phyloP scores from a whole-genome alignment of 2,329 filamentous ascomycete genomes.

The Biscogniauxia sp. region DNA sequence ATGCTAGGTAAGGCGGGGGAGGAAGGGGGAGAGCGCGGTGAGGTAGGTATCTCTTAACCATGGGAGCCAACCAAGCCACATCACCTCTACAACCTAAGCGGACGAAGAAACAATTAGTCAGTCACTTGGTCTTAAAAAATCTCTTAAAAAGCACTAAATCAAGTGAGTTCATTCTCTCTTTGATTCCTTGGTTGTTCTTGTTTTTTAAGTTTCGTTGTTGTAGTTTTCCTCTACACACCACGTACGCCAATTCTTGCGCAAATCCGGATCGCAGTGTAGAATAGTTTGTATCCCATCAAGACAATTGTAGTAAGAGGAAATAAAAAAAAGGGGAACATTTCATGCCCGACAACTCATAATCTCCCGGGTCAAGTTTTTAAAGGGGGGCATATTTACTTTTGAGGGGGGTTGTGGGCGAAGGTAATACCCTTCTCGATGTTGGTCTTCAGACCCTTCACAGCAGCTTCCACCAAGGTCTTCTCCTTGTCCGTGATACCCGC shows the following conservation, averaged over 20 bases:
- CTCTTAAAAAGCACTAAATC: neutral
- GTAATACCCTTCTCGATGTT: slow-evolving; percentile 94
- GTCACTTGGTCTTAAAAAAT: slow-evolving; percentile 21
- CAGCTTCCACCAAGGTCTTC: slow-evolving; percentile 78
- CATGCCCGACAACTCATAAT: slow-evolving; percentile 13
- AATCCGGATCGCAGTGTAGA: neutral
- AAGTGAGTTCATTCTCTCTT: slow-evolving; percentile 7
- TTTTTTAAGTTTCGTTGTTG: slow-evolving; percentile 6
- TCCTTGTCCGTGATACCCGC: slow-evolving; percentile 77
- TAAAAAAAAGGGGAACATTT: slow-evolving; percentile 16
- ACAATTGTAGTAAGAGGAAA: slow-evolving; percentile 15
- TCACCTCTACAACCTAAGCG: slow-evolving; percentile 33
- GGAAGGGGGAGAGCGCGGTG: slow-evolving; percentile 4
- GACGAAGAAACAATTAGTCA: slow-evolving; percentile 30
- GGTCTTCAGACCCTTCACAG: slow-evolving; percentile 75
- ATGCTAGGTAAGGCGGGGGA: neutral
- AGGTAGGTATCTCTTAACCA: slow-evolving; percentile 6
- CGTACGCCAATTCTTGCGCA: slow-evolving; percentile 7
- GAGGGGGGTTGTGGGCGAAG: slow-evolving; percentile 83
- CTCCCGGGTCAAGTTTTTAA: slow-evolving; percentile 17
- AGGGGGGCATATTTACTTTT: slow-evolving; percentile 67
- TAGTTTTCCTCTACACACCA: slow-evolving; percentile 24
- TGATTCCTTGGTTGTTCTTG: slow-evolving; percentile 14
- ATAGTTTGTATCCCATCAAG: slow-evolving; percentile 7
- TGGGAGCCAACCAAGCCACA: slow-evolving; percentile 18